Percentiles rank a stretch among this genome's conserved stretches.
Evolutionary conservation across 2,329 filamentous ascomycete genomes (phyloP).

Genomic region (Aspergillus floridensis): DNA sequence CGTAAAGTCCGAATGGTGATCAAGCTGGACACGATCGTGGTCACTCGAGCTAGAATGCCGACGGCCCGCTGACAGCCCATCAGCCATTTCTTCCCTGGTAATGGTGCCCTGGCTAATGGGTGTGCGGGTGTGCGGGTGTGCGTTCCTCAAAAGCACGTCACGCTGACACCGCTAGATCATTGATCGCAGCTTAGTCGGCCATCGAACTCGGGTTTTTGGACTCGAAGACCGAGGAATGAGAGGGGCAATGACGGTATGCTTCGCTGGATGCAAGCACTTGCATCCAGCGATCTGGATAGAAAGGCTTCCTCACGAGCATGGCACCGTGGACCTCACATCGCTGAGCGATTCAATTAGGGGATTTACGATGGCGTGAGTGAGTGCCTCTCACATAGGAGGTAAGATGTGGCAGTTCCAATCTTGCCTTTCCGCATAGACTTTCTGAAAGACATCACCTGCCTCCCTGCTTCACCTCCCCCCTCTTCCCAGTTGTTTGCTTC

Average conservation of each 20-base stretch:
- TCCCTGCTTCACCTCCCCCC: background rate
- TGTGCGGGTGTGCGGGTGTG: background rate
- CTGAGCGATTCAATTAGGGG: background rate
- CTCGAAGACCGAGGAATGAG: background rate
- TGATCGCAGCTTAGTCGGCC: background rate
- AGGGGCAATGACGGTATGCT: background rate
- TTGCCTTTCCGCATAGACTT: background rate
- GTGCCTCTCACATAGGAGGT: background rate
- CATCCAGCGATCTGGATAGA: background rate
- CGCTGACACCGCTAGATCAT: slow-evolving; percentile 21
- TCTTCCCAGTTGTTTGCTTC: background rate
- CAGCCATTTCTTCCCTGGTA: background rate
- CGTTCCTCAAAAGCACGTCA: background rate
- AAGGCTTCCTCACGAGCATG: slow-evolving; percentile 1
- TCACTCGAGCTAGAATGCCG: slow-evolving; percentile 9
- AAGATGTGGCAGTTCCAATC: background rate
- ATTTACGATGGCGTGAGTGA: background rate
- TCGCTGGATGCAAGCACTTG: slow-evolving; percentile 1
- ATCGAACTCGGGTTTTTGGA: background rate
- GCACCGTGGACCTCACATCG: background rate
- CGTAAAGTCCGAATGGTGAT: slow-evolving; percentile 36
- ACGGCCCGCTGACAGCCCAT: background rate
- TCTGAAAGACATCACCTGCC: background rate
- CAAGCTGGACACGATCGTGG: slow-evolving; percentile 28
- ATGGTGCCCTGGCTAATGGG: no score